Evolutionary conservation across 345 rosid species (phyloP), one percentile per base, ranked within the genome.

Genomic region (Syzygium grande): DNA sequence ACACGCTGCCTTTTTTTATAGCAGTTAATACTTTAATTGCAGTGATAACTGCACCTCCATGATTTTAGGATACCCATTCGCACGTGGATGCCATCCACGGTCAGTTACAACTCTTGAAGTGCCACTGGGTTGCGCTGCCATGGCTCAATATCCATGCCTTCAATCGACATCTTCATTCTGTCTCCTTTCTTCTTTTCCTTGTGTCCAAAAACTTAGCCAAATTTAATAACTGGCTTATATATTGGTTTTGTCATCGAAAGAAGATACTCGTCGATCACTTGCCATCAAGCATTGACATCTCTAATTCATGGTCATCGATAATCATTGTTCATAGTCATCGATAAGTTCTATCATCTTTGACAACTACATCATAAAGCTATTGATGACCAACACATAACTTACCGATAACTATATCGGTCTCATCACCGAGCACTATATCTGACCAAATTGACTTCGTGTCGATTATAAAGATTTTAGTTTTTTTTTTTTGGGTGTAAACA

Each of bases 21-120:
- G 41, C 5, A 15, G 0, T 65, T 7, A 7, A 0, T 15, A 29
- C 11, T 7, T 65, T 65, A 3, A 65, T 29, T 65, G 78, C 7
- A 11, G 21, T 3, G 15, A 29, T 9, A 29, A 15, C 19, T 65
- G 5, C 0, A 30, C 34, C 78, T 65, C 34, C 19, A 7, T 43
- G 5, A 65, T 65, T 65, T 22, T 65, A 30, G 21, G 43, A 6
- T 65, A 30, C 43, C 78, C 8, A 65, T 4, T 15, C 1, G 0
- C 1, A 16, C 0, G 3, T 1, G 3, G 22, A 53, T 53, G 46
- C 46, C 46, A 6, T 43, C 46, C 46, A 43, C 46, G 46, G 46
- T 43, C 46, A 63, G 41, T 29, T 63, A 63, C 22, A 9, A 63
- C 38, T 29, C 41, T 27, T 63, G 11, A 15, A 63, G 77, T 29